Evolutionary conservation across 1,139 yeast genomes (phyloP).

Genomic region (Maudiozyma humilis): DNA sequence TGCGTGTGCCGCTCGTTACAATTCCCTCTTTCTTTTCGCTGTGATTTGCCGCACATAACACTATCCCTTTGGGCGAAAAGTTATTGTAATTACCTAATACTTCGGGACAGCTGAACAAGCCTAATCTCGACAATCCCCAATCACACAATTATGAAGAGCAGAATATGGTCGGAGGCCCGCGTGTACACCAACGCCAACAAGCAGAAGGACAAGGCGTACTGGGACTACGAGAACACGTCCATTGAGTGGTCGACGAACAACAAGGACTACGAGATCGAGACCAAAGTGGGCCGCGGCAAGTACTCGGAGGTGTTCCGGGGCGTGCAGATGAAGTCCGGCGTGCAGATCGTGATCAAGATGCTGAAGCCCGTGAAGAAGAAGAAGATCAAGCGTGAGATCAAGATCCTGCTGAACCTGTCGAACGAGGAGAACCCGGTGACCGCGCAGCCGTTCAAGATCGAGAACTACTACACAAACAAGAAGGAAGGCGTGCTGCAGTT

Average conservation of each 20-base stretch:
- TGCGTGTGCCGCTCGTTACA: too few species aligned
- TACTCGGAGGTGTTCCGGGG: constrained; percentile 94
- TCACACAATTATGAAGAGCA: constrained; percentile 29
- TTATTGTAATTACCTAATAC: too few species aligned
- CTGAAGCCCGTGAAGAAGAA: constrained; percentile 94
- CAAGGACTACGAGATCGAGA: constrained; percentile 73
- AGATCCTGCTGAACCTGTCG: constrained; percentile 73
- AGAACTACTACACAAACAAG: constrained; percentile 25
- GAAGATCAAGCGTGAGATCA: constrained; percentile 91
- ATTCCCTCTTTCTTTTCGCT: too few species aligned
- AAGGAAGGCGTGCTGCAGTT: constrained; percentile 22
- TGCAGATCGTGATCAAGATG: constrained; percentile 77
- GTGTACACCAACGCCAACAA: constrained; percentile 84
- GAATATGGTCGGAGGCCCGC: constrained; percentile 56
- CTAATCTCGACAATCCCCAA: too few species aligned
- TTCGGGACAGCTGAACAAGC: too few species aligned
- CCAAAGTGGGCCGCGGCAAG: constrained; percentile 93
- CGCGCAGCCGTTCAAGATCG: constrained; percentile 18
- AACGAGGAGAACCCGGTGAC: constrained; percentile 28
- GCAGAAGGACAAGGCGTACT: constrained; percentile 71
- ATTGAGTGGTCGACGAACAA: constrained; percentile 45
- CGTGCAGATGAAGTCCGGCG: constrained; percentile 47
- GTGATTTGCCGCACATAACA: too few species aligned
- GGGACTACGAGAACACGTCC: constrained; percentile 78
- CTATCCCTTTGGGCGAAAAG: too few species aligned